Evolutionary conservation across 768 basidiomycete genomes (phyloP).

Genomic region (Mycena capillaripes): DNA sequence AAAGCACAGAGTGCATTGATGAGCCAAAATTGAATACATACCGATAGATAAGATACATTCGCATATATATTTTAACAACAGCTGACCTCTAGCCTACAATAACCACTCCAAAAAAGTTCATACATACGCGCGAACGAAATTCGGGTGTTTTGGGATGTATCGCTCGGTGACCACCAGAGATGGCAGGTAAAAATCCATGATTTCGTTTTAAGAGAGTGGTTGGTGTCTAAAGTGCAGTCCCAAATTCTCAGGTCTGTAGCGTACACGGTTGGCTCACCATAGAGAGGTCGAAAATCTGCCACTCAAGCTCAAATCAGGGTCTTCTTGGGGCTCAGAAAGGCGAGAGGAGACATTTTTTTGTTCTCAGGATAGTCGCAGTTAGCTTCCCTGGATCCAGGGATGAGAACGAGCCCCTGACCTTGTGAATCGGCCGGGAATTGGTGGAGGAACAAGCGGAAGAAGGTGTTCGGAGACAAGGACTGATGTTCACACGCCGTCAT

Average conservation of each 20-base stretch:
- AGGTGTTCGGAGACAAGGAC: no score
- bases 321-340: conserved; percentile 1
- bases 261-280: not conserved
- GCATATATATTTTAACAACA: not conserved
- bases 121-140: no score
- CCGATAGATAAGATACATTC: not conserved
- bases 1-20: not conserved
- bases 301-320: not conserved
- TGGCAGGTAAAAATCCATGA: not conserved
- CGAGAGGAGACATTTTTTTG: not conserved
- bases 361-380: not conserved
- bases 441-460: no score
- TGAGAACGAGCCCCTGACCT: no score
- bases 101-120: not conserved
- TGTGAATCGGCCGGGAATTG: no score
- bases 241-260: not conserved
- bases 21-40: not conserved
- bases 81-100: not conserved
- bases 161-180: not conserved
- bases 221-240: not conserved
- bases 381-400: not conserved
- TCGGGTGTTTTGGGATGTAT: conserved; percentile 1
- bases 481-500: no score
- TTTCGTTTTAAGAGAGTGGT: not conserved
- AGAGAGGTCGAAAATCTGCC: not conserved